Conservation (phyloP, 1,284 basidiomycete genomes). For the Cryptococcus hybrid region DNA sequence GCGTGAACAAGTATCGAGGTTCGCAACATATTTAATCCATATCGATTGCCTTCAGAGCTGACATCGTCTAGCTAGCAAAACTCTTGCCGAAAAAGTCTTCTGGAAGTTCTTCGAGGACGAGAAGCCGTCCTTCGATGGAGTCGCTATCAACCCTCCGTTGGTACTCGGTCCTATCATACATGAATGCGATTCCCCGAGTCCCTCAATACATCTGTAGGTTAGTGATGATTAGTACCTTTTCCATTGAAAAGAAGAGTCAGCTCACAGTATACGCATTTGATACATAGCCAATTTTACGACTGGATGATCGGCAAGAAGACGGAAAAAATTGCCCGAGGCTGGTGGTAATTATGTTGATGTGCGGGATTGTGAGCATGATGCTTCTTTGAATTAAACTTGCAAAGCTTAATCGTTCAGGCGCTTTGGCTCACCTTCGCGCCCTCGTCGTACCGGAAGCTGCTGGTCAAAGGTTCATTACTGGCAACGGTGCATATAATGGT, state of each 20-base stretch:
- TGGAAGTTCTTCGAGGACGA: constrained; percentile 60
- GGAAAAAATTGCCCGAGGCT: constrained; percentile 41
- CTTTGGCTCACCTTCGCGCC: constrained; percentile 59
- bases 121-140: constrained; percentile 59
- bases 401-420: constrained; percentile 45
- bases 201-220: constrained; percentile 59
- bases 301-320: constrained; percentile 50
- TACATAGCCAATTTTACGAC: constrained; percentile 41
- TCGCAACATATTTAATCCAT: constrained; percentile 49
- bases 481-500: constrained; percentile 44
- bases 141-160: constrained; percentile 57
- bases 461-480: constrained; percentile 61
- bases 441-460: constrained; percentile 58
- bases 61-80: background rate
- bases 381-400: background rate
- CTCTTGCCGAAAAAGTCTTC: constrained; percentile 33
- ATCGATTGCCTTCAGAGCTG: background rate
- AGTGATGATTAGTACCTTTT: constrained; percentile 5
- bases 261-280: constrained; percentile 20
- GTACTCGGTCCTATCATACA: constrained; percentile 58
- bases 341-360: constrained; percentile 60
- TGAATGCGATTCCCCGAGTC: constrained; percentile 51
- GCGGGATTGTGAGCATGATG: constrained; percentile 38
- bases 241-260: constrained; percentile 1
- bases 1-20: constrained; percentile 39